phyloP scores from a whole-genome alignment of 2,329 filamentous ascomycete species.

The Sporothrix pallida region DNA sequence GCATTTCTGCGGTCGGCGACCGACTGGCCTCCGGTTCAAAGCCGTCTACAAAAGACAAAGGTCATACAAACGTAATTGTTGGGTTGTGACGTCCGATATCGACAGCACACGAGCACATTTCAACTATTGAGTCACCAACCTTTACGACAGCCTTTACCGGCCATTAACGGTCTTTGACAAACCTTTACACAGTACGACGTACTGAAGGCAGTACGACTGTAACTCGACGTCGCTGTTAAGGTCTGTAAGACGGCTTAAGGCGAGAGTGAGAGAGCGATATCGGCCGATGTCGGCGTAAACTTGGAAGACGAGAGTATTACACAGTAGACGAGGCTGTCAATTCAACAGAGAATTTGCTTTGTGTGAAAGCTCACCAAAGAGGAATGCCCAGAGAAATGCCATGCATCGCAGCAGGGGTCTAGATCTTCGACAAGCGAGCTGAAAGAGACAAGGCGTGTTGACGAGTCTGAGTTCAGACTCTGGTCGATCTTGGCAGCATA shows the following conservation, averaged over 20 bases:
- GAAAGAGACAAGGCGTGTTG: no score
- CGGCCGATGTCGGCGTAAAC: constrained; percentile 10
- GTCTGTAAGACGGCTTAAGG: background rate
- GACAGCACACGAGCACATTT: background rate
- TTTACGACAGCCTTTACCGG: background rate
- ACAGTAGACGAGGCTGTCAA: constrained; percentile 6
- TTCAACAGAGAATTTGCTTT: background rate
- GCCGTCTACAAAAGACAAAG: background rate
- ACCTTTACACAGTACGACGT: background rate
- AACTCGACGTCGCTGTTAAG: background rate
- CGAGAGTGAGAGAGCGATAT: background rate
- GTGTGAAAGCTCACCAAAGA: background rate
- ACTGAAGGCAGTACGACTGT: background rate
- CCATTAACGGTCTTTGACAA: background rate
- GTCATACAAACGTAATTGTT: background rate
- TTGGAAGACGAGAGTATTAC: background rate
- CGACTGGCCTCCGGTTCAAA: background rate
- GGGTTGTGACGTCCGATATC: constrained; percentile 16
- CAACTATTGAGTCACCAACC: background rate
- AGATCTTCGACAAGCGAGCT: background rate
- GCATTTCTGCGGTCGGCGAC: background rate
- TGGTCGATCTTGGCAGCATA: background rate
- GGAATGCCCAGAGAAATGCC: constrained; percentile 17
- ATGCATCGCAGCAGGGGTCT: constrained; percentile 9
- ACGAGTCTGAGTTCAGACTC: no score